A percentile compares a stretch with the other conserved stretches of the same genome.
Conservation (phyloP, 2,329 filamentous ascomycete genomes). For the Xylariaceae sp. region DNA sequence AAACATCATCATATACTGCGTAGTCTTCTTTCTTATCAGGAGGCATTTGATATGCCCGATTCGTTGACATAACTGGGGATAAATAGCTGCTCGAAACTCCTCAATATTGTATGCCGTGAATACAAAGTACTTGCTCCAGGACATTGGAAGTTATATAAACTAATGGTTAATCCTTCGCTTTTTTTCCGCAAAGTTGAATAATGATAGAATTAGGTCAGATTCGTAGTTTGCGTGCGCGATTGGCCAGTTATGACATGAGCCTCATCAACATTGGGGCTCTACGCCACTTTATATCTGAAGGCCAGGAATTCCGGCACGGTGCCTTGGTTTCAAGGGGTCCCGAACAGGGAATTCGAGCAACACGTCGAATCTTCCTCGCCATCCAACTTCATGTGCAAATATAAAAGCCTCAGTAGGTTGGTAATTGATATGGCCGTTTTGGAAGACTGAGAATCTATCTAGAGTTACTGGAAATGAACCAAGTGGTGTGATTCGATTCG, state of each 20-base stretch:
- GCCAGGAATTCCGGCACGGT: neutral
- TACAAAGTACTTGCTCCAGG: neutral
- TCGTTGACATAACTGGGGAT: neutral
- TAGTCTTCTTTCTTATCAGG: neutral
- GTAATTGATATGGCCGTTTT: too few species aligned
- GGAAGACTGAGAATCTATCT: too few species aligned
- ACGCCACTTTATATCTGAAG: neutral
- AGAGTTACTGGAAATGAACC: conserved; percentile 1
- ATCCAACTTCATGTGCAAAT: neutral
- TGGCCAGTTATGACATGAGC: too few species aligned
- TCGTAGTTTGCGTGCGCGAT: too few species aligned
- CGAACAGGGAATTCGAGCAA: neutral
- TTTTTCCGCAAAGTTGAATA: neutral
- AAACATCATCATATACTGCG: conserved; percentile 5
- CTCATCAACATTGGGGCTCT: too few species aligned
- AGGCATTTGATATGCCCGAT: neutral
- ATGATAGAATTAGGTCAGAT: too few species aligned
- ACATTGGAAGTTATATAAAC: too few species aligned
- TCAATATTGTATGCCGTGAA: neutral
- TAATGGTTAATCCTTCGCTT: neutral
- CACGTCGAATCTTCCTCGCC: neutral
- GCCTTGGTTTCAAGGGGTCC: neutral
- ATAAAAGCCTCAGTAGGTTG: neutral
- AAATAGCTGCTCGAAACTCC: neutral
- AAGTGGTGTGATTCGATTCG: conserved; percentile 3